Conservation (phyloP, 305 asterid species). For the Nicotiana rustica region DNA sequence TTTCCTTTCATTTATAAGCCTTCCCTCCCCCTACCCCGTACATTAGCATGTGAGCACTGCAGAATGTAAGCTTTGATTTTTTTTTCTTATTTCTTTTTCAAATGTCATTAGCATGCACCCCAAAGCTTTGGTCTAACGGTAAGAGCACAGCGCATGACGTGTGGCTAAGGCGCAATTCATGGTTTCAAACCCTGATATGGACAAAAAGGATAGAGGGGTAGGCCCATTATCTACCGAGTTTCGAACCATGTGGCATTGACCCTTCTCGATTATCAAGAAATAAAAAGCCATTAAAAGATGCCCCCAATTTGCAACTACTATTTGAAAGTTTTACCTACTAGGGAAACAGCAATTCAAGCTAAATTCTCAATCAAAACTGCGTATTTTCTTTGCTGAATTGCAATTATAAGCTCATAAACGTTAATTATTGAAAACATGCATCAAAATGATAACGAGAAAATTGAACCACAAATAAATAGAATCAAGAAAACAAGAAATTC, state of each 20-base stretch:
- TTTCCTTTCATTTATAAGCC: not conserved
- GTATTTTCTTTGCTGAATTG: not conserved
- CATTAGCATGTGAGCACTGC: not conserved
- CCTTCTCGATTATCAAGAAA: no score
- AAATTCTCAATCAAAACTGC: constrained; percentile 15
- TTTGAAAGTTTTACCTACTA: not conserved
- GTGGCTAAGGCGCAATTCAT: no score
- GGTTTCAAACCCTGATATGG: no score
- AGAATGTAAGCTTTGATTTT: not conserved
- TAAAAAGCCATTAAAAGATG: not conserved
- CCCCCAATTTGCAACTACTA: not conserved
- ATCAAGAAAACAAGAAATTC: not conserved
- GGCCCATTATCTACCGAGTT: no score
- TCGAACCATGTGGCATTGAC: no score
- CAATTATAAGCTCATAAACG: not conserved
- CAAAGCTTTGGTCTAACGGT: no score
- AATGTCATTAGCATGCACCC: no score
- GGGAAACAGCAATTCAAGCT: not conserved
- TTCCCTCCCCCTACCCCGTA: not conserved
- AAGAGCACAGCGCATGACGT: no score
- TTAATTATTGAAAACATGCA: not conserved
- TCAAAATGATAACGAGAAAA: not conserved
- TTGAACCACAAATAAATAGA: not conserved
- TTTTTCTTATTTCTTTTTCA: not conserved
- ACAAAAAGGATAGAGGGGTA: no score